A percentile compares a stretch with the other conserved stretches of the same genome.
Evolutionary conservation across 306 rosid species (phyloP).

Genomic region (Hippophae gyantsensis): DNA sequence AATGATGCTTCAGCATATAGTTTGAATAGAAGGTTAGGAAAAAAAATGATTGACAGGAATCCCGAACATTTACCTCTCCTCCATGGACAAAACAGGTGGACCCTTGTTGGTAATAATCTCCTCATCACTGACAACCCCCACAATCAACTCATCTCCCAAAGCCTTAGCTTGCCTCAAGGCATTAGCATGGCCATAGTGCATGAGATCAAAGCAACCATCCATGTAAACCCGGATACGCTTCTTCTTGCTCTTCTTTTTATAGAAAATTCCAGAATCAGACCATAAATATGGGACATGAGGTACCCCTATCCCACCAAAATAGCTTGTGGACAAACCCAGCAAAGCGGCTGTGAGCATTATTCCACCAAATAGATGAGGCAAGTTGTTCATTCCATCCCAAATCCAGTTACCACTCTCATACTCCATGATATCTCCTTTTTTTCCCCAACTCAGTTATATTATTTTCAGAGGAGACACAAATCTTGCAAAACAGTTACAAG

Average conservation of each 20-base stretch:
- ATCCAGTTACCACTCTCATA: slow-evolving; percentile 74
- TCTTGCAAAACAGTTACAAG: slow-evolving; percentile 17
- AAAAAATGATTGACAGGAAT: background rate
- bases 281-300: slow-evolving; percentile 51
- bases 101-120: slow-evolving; percentile 87
- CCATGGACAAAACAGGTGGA: slow-evolving; percentile 87
- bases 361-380: slow-evolving; percentile 84
- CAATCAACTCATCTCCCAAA: slow-evolving; percentile 88
- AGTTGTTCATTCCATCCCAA: slow-evolving; percentile 80
- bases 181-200: slow-evolving; percentile 99
- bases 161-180: slow-evolving; percentile 98
- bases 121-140: slow-evolving; percentile 88
- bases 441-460: slow-evolving; percentile 5
- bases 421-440: slow-evolving; percentile 42
- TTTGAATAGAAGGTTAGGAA: background rate
- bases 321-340: slow-evolving; percentile 82
- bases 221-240: slow-evolving; percentile 86
- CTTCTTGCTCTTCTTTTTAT: slow-evolving; percentile 55
- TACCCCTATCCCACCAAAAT: slow-evolving; percentile 70
- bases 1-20: too few relatives aligned
- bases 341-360: slow-evolving; percentile 95
- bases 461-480: slow-evolving; percentile 62
- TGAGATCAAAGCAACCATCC: slow-evolving; percentile 99
- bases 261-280: slow-evolving; percentile 66
- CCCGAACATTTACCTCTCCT: slow-evolving; percentile 53